Evolutionary conservation across 306 rosid species (phyloP), one percentile per base, ranked within the genome.

Genomic region (Oxytropis ochrocephala): DNA sequence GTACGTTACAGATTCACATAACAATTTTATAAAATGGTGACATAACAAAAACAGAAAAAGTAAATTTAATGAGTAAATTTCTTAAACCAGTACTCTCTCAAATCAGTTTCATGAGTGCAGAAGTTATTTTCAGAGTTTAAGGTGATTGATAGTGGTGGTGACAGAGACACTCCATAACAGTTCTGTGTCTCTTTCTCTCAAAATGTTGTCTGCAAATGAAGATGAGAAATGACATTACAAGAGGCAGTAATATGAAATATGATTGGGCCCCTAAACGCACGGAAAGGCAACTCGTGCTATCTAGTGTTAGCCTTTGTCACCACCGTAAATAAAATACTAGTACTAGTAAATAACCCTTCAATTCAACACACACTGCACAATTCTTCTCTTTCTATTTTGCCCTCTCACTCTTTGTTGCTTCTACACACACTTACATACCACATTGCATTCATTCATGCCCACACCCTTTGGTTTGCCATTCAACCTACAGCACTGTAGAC

Each of bases 391-490:
- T 33, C 38, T 38, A 0, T 8, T 8, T 10, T 8, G 11, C 43
- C 16, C 59, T 53, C 36, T 21, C 42, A 10, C 67, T 8, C 46
- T 27, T 51, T 56, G 51, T 16, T 72, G 27, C 27, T 68, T 59
- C 4, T n/a, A 59, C 50, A 73, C 19, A 5, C 64, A n/a, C 70
- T 4, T 43, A 18, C 18, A 0, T 11, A 6, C 36, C 73, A 65
- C 60, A 44, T 41, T 60, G 13, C 70, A 41, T 27, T 71, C 77
- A 77, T 24, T 74, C 76, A 86, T 42, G 82, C 96, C 95, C 96
- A 89, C 91, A 79, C 91, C 64, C 69, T 69, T 47, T 49, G 95
- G 96, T 89, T 89, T 62, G 88, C 95, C 95, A 81, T 92, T 92
- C 96, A 84, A 89, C 77, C 78, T 53, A 89, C 98, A 87, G 5